Percentiles rank a stretch among this genome's conserved stretches.
These are phyloP conservation scores for Detonula confervacea DNA, from an alignment of 352 stramenopile genomes.

Conservation along the genomic window DNA sequence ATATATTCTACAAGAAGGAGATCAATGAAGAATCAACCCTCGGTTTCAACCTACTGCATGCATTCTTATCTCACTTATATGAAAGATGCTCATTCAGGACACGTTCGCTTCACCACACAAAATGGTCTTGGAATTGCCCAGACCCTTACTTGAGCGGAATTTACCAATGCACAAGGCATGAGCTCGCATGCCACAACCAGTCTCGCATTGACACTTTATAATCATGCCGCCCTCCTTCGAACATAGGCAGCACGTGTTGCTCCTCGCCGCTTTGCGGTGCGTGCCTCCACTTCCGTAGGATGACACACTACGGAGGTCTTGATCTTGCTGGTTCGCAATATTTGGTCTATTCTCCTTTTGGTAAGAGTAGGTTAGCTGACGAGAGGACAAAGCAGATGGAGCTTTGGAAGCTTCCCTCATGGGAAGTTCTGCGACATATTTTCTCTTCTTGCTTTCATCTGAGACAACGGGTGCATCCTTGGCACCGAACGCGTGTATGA, in stretches of 20 bases:
- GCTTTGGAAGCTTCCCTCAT: constrained; percentile 13
- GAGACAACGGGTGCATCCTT: constrained; percentile 15
- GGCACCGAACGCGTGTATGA: constrained; percentile 50
- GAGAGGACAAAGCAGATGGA: constrained; percentile 12
- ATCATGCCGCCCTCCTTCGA: constrained; percentile 50
- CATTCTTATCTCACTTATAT: too few relatives aligned
- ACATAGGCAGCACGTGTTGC: constrained; percentile 42
- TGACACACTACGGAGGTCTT: background rate
- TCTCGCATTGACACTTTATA: constrained; percentile 48
- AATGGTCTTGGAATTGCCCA: constrained; percentile 22
- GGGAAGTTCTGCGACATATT: constrained; percentile 41
- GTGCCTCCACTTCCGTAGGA: background rate
- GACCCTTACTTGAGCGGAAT: constrained; percentile 19
- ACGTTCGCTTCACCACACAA: constrained; percentile 31
- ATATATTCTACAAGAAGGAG: too few relatives aligned
- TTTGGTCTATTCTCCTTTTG: constrained; percentile 28
- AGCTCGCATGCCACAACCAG: constrained; percentile 38
- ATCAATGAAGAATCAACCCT: too few relatives aligned
- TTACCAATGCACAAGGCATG: constrained; percentile 48
- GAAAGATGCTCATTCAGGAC: too few relatives aligned
- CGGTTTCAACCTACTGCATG: too few relatives aligned
- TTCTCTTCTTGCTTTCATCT: constrained; percentile 27
- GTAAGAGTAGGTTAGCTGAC: constrained; percentile 32
- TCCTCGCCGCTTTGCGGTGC: constrained; percentile 16
- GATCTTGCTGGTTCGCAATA: background rate